Evolutionary conservation across 164 flowering plant species (phyloP).

Genomic region (grape (Vitis vinifera)): DNA sequence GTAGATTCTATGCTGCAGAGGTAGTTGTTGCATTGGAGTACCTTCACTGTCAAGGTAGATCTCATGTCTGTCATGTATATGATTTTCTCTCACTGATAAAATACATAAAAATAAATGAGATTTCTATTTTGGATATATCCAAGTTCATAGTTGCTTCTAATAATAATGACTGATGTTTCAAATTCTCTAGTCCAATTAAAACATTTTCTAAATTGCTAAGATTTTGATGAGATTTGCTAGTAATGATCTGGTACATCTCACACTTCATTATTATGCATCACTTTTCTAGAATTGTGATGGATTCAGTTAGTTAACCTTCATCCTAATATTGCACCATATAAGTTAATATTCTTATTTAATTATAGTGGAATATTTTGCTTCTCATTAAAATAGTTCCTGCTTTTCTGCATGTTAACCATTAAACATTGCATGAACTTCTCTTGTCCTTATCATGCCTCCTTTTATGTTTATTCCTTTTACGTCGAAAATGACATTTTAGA

Average conservation of each 20-base stretch:
- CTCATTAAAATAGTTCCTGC: background rate
- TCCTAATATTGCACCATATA: no score
- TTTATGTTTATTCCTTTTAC: background rate
- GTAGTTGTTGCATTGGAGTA: conserved; percentile 92
- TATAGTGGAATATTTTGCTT: background rate
- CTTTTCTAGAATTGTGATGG: background rate
- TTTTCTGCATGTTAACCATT: background rate
- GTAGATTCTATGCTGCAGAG: conserved; percentile 92
- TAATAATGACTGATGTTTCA: no score
- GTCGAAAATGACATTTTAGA: background rate
- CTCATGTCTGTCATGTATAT: background rate
- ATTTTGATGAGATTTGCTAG: background rate
- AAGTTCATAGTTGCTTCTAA: background rate
- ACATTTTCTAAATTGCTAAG: background rate
- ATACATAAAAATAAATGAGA: background rate
- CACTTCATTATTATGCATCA: background rate
- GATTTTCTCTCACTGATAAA: background rate
- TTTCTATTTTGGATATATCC: background rate
- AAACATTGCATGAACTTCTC: background rate
- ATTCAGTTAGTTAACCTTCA: background rate
- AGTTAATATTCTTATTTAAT: no score
- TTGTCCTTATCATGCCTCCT: background rate
- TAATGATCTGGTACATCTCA: background rate
- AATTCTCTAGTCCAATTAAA: no score
- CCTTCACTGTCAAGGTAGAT: conserved; percentile 95